Conservation (phyloP, 352 stramenopile species). For the Plasmopara muralis region DNA sequence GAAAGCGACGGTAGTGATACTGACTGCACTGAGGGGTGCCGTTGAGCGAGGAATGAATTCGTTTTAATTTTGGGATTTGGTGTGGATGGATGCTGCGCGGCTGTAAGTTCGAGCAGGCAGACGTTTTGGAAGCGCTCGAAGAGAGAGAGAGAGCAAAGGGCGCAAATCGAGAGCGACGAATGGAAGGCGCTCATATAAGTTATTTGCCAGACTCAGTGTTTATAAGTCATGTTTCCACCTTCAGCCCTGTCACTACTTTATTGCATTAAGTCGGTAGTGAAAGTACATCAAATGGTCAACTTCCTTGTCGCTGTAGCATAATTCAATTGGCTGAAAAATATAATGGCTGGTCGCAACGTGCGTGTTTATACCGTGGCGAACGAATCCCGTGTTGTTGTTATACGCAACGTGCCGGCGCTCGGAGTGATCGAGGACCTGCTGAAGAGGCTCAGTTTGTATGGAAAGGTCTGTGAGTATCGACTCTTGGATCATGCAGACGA, state of each 20-base stretch:
- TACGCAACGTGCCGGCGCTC: slow-evolving; percentile 57
- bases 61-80: background rate
- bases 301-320: too few relatives aligned
- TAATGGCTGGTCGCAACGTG: slow-evolving; percentile 19
- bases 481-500: slow-evolving; percentile 48
- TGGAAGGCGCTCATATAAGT: slow-evolving; percentile 40
- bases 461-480: slow-evolving; percentile 41
- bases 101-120: slow-evolving; percentile 10
- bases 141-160: slow-evolving; percentile 8
- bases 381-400: slow-evolving; percentile 51
- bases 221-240: slow-evolving; percentile 13
- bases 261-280: too few relatives aligned
- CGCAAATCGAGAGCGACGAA: slow-evolving; percentile 25
- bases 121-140: slow-evolving; percentile 3
- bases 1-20: slow-evolving; percentile 20
- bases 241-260: too few relatives aligned
- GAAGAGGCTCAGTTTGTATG: slow-evolving; percentile 45
- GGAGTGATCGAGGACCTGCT: slow-evolving; percentile 52
- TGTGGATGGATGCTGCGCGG: slow-evolving; percentile 13
- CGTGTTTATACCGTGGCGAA: slow-evolving; percentile 56
- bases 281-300: too few relatives aligned
- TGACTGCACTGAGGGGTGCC: slow-evolving; percentile 28
- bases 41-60: slow-evolving; percentile 8
- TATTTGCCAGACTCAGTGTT: slow-evolving; percentile 29
- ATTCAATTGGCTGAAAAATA: slow-evolving; percentile 17